These are phyloP conservation scores for Botrytis elliptica DNA, from an alignment of 2,329 filamentous ascomycete species.

Conservation along the genomic window DNA sequence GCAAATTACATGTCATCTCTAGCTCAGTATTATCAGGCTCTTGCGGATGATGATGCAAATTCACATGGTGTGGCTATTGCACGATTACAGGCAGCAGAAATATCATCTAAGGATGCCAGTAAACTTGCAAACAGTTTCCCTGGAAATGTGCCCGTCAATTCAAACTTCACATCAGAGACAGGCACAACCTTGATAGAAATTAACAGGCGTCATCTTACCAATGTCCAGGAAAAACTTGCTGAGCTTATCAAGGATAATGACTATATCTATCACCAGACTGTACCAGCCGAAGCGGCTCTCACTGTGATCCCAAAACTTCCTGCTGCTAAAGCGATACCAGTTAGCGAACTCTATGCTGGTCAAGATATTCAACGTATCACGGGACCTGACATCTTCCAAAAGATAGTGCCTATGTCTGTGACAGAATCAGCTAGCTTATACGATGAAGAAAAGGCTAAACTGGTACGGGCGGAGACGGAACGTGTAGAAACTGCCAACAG, in stretches of 20 bases:
- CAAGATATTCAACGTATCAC: slow-evolving; percentile 98
- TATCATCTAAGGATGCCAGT: slow-evolving; percentile 73
- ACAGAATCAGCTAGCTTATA: slow-evolving; percentile 97
- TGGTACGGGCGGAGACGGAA: slow-evolving; percentile 90
- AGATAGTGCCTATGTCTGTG: slow-evolving; percentile 92
- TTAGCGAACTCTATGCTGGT: slow-evolving; percentile 93
- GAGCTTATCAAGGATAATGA: slow-evolving; percentile 90
- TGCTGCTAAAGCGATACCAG: slow-evolving; percentile 93
- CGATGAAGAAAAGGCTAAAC: slow-evolving; percentile 96
- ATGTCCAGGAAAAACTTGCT: slow-evolving; percentile 75
- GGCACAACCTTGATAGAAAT: slow-evolving; percentile 73
- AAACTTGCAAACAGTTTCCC: slow-evolving; percentile 78
- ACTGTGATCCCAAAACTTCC: slow-evolving; percentile 84
- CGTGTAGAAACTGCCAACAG: slow-evolving; percentile 88
- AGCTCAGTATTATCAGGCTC: slow-evolving; percentile 89
- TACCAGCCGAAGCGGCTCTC: slow-evolving; percentile 81
- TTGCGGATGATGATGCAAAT: slow-evolving; percentile 86
- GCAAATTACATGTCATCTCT: slow-evolving; percentile 77
- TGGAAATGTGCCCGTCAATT: slow-evolving; percentile 70
- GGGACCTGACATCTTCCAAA: slow-evolving; percentile 93
- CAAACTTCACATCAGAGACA: slow-evolving; percentile 81
- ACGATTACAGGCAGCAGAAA: slow-evolving; percentile 78
- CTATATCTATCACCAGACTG: slow-evolving; percentile 93
- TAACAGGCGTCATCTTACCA: slow-evolving; percentile 76
- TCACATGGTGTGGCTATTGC: slow-evolving; percentile 83